Conservation (phyloP, 192 early-diverging fungal species). For the Kappamyces sp. region DNA sequence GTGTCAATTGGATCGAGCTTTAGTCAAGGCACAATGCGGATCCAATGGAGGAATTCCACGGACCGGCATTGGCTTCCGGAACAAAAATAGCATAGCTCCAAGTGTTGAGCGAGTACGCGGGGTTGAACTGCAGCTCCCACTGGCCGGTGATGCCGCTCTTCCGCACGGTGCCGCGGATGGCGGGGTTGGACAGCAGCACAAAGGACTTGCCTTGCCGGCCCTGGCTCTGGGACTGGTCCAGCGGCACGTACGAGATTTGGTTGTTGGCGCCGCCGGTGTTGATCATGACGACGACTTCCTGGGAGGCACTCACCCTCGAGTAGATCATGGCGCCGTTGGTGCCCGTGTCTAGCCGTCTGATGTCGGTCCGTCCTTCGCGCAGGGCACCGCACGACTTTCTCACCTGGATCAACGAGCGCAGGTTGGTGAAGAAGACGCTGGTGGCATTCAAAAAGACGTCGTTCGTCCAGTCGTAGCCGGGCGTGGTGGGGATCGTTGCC, state of each 20-base stretch:
- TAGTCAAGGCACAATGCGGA: no score
- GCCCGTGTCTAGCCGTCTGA: not conserved
- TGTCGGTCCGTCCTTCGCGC: not conserved
- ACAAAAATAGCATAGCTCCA: constrained; percentile 6
- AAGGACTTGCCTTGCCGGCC: not conserved
- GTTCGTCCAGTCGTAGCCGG: not conserved
- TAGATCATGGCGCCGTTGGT: not conserved
- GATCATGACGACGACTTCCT: constrained; percentile 4
- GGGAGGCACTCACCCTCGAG: not conserved
- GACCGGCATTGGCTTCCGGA: not conserved
- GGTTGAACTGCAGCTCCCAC: not conserved
- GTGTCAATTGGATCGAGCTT: no score
- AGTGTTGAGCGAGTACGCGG: not conserved
- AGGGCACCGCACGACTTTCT: not conserved
- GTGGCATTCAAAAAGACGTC: not conserved
- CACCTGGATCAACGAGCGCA: not conserved
- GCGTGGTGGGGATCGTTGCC: no score
- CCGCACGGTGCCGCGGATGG: not conserved
- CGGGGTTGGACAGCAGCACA: not conserved
- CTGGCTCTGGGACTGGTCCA: not conserved
- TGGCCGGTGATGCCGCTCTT: no score
- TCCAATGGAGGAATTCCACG: no score
- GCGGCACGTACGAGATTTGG: not conserved
- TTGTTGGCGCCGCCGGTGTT: not conserved
- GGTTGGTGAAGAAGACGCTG: not conserved